A percentile compares a stretch with the other conserved stretches of the same genome.
Evolutionary conservation across 2,329 filamentous ascomycete genomes (phyloP).

Genomic region (Colletotrichum somersetense): DNA sequence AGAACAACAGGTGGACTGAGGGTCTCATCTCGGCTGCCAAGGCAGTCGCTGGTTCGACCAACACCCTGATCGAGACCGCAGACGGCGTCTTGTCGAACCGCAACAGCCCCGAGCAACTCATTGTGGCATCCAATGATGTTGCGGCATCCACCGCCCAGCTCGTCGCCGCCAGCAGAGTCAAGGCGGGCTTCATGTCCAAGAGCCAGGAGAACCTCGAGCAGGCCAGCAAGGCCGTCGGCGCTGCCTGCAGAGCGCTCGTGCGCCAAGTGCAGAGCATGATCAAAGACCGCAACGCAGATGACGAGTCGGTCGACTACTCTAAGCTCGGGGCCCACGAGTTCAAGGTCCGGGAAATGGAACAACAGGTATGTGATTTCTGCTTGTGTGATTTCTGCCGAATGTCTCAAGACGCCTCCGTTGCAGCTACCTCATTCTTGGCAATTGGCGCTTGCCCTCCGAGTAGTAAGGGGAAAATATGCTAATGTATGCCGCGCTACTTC

Average conservation of each 20-base stretch:
- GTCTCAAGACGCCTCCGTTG: neutral
- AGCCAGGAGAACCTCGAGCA: constrained; percentile 92
- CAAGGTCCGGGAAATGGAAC: constrained; percentile 99
- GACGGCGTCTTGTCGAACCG: constrained; percentile 93
- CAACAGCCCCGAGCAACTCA: constrained; percentile 95
- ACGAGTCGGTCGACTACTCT: constrained; percentile 86
- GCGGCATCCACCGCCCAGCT: constrained; percentile 96
- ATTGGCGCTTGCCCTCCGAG: neutral
- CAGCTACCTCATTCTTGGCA: neutral
- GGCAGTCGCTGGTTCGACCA: constrained; percentile 92
- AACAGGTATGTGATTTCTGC: constrained; percentile 77
- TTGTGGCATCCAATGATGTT: constrained; percentile 97
- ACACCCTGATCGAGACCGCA: constrained; percentile 96
- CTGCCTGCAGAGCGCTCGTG: constrained; percentile 88
- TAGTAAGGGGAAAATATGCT: constrained; percentile 1
- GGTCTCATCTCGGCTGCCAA: constrained; percentile 97
- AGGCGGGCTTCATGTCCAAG: constrained; percentile 98
- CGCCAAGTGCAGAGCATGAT: constrained; percentile 96
- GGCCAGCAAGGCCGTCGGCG: constrained; percentile 92
- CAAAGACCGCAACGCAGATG: constrained; percentile 83
- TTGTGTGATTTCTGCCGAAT: constrained; percentile 49
- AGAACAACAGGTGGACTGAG: constrained; percentile 99
- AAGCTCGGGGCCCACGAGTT: constrained; percentile 95
- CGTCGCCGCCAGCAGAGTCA: constrained; percentile 94
- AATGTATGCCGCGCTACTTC: constrained; percentile 1